phyloP scores from a whole-genome alignment of 176 grass and related monocot genomes.

The sorghum (Sorghum bicolor) region Sorghum_bicolor_NCBIv3 NC_012873.2:7200501-7201000 shows the following conservation, averaged over 20 bases:
- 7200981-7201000: constrained; percentile 1
- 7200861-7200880: background rate
- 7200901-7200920: constrained; percentile 17
- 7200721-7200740: constrained; percentile 6
- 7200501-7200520: constrained; percentile 56
- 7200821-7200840: constrained; percentile 36
- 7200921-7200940: background rate
- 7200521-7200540: constrained; percentile 54
- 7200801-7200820: constrained; percentile 16
- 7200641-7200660: constrained; percentile 50
- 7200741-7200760: constrained; percentile 12
- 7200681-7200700: constrained; percentile 22
- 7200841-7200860: constrained; percentile 23
- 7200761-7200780: constrained; percentile 39
- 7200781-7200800: background rate
- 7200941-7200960: background rate
- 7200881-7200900: constrained; percentile 12
- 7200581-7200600: constrained; percentile 31
- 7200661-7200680: constrained; percentile 39
- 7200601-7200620: constrained; percentile 50
- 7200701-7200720: background rate
- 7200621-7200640: constrained; percentile 34
- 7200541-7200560: constrained; percentile 47
- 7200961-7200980: background rate
- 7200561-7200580: constrained; percentile 67